Evolutionary conservation across 768 basidiomycete species (phyloP).

Genomic region (Holtermannia corniformis): DNA sequence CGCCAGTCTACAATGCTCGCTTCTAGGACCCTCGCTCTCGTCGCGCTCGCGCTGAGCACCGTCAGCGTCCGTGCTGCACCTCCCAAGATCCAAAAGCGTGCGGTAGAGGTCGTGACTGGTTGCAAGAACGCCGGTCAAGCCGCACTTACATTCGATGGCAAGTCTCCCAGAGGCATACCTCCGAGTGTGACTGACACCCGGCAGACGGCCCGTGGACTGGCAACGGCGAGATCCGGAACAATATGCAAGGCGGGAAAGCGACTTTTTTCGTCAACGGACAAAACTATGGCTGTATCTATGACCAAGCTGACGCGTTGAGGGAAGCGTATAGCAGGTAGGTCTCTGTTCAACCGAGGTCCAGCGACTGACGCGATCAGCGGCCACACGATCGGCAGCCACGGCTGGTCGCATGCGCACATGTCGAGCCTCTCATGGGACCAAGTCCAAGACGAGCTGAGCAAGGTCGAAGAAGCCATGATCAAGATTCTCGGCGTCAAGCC

Average conservation of each 20-base stretch:
- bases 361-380: conserved; percentile 7
- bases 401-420: conserved; percentile 38
- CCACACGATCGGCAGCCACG: conserved; percentile 39
- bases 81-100: neutral
- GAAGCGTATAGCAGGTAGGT: too few relatives aligned
- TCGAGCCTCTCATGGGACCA: conserved; percentile 20
- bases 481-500: conserved; percentile 38
- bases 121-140: conserved; percentile 29
- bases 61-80: neutral
- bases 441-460: conserved; percentile 27
- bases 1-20: too few relatives aligned
- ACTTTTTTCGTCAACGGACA: conserved; percentile 42
- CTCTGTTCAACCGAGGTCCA: too few relatives aligned
- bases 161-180: conserved; percentile 1
- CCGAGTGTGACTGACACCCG: neutral
- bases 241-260: conserved; percentile 24
- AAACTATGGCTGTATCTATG: conserved; percentile 41
- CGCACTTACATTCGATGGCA: conserved; percentile 40
- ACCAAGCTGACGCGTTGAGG: conserved; percentile 29
- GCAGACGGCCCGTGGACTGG: conserved; percentile 34
- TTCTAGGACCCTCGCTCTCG: neutral
- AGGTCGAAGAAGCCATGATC: conserved; percentile 37
- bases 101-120: conserved; percentile 19
- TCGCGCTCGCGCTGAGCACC: too few relatives aligned
- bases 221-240: conserved; percentile 24